A percentile compares a stretch with the other conserved stretches of the same genome.
Evolutionary conservation across 345 rosid species (phyloP).

Genomic region (Moringa oleifera): DNA sequence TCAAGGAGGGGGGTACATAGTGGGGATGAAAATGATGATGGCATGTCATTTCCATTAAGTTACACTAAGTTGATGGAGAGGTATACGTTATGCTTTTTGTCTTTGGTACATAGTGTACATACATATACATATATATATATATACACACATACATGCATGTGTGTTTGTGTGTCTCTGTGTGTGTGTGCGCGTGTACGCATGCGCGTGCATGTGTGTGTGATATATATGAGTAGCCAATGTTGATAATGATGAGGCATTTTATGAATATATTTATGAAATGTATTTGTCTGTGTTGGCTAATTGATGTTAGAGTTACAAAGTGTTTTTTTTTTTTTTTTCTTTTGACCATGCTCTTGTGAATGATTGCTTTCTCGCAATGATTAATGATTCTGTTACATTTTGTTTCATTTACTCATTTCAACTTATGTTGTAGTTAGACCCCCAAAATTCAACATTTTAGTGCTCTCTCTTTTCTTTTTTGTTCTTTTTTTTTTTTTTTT

Average conservation of each 20-base stretch:
- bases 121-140: too few species aligned
- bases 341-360: too few species aligned
- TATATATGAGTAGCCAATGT: neutral
- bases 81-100: constrained; percentile 31
- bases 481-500: constrained; percentile 8
- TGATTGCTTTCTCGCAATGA: too few species aligned
- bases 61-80: constrained; percentile 66
- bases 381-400: too few species aligned
- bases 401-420: neutral
- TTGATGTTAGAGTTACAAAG: neutral
- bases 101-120: too few species aligned
- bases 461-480: neutral
- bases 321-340: neutral
- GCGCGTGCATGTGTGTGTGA: too few species aligned
- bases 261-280: too few species aligned
- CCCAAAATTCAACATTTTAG: neutral
- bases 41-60: constrained; percentile 67
- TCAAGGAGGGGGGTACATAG: constrained; percentile 65
- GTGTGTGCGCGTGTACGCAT: too few species aligned
- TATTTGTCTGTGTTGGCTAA: too few species aligned
- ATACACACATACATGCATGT: too few species aligned
- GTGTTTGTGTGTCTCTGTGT: too few species aligned
- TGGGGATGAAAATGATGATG: constrained; percentile 73
- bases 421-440: neutral
- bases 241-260: neutral